Conservation (phyloP, 1,139 yeast genomes). For the Suhomyces bolitotheri region DNA sequence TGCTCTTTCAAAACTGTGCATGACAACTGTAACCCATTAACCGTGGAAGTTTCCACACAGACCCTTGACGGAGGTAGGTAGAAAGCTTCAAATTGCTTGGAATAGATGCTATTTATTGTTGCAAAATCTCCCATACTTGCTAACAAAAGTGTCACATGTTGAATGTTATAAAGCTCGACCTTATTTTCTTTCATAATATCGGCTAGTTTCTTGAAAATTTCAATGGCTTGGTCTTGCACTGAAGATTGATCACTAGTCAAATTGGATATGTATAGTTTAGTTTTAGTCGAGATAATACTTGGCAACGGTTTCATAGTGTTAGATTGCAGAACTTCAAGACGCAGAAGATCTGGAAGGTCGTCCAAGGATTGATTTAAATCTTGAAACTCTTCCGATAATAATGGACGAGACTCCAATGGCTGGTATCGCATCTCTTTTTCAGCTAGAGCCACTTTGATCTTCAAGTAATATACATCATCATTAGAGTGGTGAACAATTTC, state of each 20-base stretch:
- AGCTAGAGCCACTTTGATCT: slow-evolving; percentile 41
- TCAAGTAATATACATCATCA: slow-evolving; percentile 69
- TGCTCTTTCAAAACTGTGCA: slow-evolving; percentile 44
- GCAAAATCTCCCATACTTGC: slow-evolving; percentile 65
- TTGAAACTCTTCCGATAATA: slow-evolving; percentile 52
- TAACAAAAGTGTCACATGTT: slow-evolving; percentile 61
- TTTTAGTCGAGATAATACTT: slow-evolving; percentile 10
- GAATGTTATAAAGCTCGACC: slow-evolving; percentile 43
- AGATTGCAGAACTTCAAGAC: background rate
- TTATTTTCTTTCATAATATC: slow-evolving; percentile 27
- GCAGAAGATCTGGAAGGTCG: background rate
- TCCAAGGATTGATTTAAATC: slow-evolving; percentile 25
- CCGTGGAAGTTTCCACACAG: slow-evolving; percentile 65
- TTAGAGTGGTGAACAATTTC: slow-evolving; percentile 48
- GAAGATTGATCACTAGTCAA: slow-evolving; percentile 30
- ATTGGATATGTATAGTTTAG: slow-evolving; percentile 53
- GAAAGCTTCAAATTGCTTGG: slow-evolving; percentile 51
- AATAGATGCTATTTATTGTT: slow-evolving; percentile 61
- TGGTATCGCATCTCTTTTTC: slow-evolving; percentile 34
- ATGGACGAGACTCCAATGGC: slow-evolving; percentile 34
- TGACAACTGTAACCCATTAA: slow-evolving; percentile 56
- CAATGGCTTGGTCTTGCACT: slow-evolving; percentile 46
- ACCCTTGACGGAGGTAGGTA: slow-evolving; percentile 83
- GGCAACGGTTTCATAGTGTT: background rate
- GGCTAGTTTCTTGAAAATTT: slow-evolving; percentile 48